These are phyloP conservation scores for Ophiostoma piceae DNA, from an alignment of 2,329 filamentous ascomycete genomes.

Conservation along the genomic window DNA sequence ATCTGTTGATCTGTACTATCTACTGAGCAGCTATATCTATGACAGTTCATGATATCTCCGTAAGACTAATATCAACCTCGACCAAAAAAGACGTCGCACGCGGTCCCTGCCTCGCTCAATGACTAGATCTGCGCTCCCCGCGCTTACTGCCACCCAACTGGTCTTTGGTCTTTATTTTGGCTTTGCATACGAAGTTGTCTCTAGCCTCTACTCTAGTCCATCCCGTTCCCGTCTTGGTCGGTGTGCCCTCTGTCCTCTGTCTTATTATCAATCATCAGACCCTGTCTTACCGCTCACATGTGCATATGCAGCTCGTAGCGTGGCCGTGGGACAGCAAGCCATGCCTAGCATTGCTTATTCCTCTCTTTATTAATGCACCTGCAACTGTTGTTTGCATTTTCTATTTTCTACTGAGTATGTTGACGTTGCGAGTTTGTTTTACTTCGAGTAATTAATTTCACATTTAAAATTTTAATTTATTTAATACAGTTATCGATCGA, in stretches of 20 bases:
- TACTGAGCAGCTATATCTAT: neutral
- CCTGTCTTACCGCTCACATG: neutral
- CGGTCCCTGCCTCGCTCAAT: neutral
- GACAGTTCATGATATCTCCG: neutral
- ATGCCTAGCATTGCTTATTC: neutral
- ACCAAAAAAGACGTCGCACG: neutral
- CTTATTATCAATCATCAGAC: conserved; percentile 1
- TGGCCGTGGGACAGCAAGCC: neutral
- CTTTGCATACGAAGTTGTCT: neutral
- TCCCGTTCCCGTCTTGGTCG: no score
- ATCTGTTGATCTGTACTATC: neutral
- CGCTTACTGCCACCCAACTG: neutral
- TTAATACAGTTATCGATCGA: neutral
- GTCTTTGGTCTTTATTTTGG: neutral
- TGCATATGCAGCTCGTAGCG: conserved; percentile 2
- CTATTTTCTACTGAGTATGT: no score
- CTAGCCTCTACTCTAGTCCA: neutral
- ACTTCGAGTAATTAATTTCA: no score
- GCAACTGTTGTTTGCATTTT: no score
- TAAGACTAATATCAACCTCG: neutral
- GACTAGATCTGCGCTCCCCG: conserved; percentile 7
- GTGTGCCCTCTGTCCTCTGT: neutral
- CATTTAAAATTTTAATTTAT: neutral
- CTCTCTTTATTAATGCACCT: neutral
- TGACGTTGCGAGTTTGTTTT: neutral